phyloP scores from a whole-genome alignment of 176 grass and related monocot genomes.

The Triticum timopheevii region DNA sequence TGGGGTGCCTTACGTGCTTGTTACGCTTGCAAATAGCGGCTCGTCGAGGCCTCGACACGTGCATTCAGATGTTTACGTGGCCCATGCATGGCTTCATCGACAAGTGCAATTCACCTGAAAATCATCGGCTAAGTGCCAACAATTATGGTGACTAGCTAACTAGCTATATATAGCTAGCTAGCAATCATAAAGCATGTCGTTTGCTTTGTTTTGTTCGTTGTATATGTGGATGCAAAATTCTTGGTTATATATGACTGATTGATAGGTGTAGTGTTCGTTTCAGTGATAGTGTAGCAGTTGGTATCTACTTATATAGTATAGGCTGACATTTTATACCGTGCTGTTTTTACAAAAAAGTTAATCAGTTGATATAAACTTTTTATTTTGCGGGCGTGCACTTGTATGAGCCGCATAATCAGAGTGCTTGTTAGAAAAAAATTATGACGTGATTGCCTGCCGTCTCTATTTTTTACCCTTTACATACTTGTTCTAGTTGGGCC shows the following conservation, averaged over 20 bases:
- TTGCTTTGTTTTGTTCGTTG: not conserved
- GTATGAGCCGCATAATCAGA: too few relatives aligned
- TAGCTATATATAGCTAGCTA: not conserved
- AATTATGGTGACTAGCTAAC: not conserved
- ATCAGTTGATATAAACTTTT: too few relatives aligned
- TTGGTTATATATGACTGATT: not conserved
- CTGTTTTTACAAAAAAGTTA: too few relatives aligned
- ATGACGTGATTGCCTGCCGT: too few relatives aligned
- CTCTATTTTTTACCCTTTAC: too few relatives aligned
- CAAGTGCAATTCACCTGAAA: not conserved
- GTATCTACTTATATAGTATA: not conserved
- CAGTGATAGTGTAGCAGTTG: not conserved
- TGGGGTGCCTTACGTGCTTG: not conserved
- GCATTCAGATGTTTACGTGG: not conserved
- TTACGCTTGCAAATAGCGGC: not conserved
- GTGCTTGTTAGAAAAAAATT: too few relatives aligned
- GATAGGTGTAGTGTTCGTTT: not conserved
- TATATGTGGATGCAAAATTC: not conserved
- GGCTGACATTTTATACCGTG: too few relatives aligned
- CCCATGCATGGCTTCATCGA: constrained; percentile 2
- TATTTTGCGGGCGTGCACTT: too few relatives aligned
- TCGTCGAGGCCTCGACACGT: not conserved
- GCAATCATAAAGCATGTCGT: not conserved
- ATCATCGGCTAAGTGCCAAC: not conserved
- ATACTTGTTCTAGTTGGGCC: too few relatives aligned